Percentiles rank a stretch among this genome's conserved stretches.
These are phyloP conservation scores for Plasmopara muralis DNA, from an alignment of 352 stramenopile genomes.

Conservation along the genomic window DNA sequence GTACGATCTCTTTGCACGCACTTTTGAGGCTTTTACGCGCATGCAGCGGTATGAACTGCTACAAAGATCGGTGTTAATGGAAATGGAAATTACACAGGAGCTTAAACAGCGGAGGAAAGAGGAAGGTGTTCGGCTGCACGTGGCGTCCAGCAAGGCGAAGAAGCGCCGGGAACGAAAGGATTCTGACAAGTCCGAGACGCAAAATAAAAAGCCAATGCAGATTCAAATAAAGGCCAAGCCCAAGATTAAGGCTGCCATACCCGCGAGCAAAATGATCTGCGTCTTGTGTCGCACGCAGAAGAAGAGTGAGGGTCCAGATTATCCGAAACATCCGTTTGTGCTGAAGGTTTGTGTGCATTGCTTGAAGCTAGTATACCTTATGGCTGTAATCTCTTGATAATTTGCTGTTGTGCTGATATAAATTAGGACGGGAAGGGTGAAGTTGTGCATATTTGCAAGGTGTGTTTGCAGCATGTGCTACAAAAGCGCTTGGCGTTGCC, in stretches of 20 bases:
- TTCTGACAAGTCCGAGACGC: slow-evolving; percentile 7
- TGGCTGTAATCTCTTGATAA: neutral
- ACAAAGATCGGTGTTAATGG: slow-evolving; percentile 42
- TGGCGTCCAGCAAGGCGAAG: slow-evolving; percentile 11
- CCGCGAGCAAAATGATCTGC: slow-evolving; percentile 28
- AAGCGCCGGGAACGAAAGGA: slow-evolving; percentile 11
- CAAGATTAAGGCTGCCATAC: slow-evolving; percentile 7
- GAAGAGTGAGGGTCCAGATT: slow-evolving; percentile 17
- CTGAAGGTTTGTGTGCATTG: slow-evolving; percentile 40
- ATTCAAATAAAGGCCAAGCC: slow-evolving; percentile 7
- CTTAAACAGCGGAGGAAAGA: slow-evolving; percentile 14
- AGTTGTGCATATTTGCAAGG: slow-evolving; percentile 51
- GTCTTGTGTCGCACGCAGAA: slow-evolving; percentile 40
- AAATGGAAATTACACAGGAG: slow-evolving; percentile 45
- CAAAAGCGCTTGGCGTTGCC: slow-evolving; percentile 24
- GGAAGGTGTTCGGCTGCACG: slow-evolving; percentile 10
- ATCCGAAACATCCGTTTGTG: slow-evolving; percentile 65
- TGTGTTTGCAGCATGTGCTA: slow-evolving; percentile 56
- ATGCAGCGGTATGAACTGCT: slow-evolving; percentile 44
- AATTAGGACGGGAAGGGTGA: slow-evolving; percentile 42
- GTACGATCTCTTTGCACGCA: slow-evolving; percentile 44
- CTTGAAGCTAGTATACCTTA: neutral
- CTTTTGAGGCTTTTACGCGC: slow-evolving; percentile 25
- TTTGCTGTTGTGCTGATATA: neutral
- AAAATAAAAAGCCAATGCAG: slow-evolving; percentile 6